These are phyloP conservation scores for Larix kaempferi DNA, from an alignment of 75 land plant species.

Conservation along the genomic window DNA sequence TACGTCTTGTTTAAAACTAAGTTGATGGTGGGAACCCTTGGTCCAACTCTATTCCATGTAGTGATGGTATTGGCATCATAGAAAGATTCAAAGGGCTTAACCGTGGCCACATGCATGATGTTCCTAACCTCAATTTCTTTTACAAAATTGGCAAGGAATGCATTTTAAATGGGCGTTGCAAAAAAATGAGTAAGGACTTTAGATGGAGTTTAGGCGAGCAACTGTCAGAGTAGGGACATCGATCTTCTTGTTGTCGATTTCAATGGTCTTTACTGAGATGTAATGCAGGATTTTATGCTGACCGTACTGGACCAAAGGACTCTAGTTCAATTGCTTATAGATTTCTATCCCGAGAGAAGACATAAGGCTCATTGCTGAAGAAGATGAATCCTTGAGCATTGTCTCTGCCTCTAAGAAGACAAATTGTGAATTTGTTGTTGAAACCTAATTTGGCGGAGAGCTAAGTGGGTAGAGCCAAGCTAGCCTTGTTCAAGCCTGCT, in stretches of 20 bases:
- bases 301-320: constrained; percentile 24
- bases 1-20: too few relatives aligned
- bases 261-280: constrained; percentile 20
- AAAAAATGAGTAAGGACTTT: too few relatives aligned
- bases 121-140: constrained; percentile 16
- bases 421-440: constrained; percentile 14
- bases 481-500: constrained; percentile 18
- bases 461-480: constrained; percentile 19
- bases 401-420: constrained; percentile 7
- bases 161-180: too few relatives aligned
- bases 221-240: too few relatives aligned
- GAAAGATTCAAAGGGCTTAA: constrained; percentile 6
- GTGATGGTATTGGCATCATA: constrained; percentile 7
- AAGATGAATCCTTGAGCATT: background rate
- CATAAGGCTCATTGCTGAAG: background rate
- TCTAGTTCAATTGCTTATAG: constrained; percentile 18
- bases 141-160: constrained; percentile 17
- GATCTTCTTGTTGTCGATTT: background rate
- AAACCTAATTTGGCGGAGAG: constrained; percentile 8
- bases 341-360: constrained; percentile 4
- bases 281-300: constrained; percentile 12
- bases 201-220: too few relatives aligned
- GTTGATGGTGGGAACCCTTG: too few relatives aligned
- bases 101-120: constrained; percentile 8
- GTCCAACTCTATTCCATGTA: too few relatives aligned